Conservation (phyloP, 441 rosid species). For the Populus hybrid region DNA sequence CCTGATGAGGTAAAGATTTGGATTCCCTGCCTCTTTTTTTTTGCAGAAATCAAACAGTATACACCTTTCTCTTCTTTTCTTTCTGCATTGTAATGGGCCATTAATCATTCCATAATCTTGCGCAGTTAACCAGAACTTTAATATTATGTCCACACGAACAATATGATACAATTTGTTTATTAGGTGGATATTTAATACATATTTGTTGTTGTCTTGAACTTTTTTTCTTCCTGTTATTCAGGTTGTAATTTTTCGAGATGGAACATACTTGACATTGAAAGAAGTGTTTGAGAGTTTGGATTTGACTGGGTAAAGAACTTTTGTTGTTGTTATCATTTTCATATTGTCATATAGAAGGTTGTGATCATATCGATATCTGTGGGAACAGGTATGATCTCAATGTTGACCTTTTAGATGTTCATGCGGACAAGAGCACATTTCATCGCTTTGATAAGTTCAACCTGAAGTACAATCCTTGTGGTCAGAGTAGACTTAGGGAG, state of each 20-base stretch:
- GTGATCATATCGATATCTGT: conserved; percentile 12
- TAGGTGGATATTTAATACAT: background rate
- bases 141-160: background rate
- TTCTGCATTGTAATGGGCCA: background rate
- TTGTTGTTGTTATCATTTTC: background rate
- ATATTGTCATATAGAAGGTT: conserved; percentile 7
- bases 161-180: background rate
- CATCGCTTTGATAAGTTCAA: conserved; percentile 99
- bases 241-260: conserved; percentile 99
- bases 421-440: conserved; percentile 99
- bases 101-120: background rate
- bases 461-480: conserved; percentile 98
- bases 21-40: conserved; percentile 3
- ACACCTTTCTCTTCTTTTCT: background rate
- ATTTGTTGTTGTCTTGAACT: conserved; percentile 1
- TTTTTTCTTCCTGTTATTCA: conserved; percentile 27
- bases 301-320: conserved; percentile 67
- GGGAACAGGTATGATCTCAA: conserved; percentile 82
- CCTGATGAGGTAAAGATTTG: conserved; percentile 81
- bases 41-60: background rate
- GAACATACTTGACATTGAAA: conserved; percentile 90
- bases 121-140: background rate
- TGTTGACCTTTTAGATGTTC: conserved; percentile 98
- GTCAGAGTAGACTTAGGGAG: conserved; percentile 99
- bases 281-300: conserved; percentile 98